Conservation (phyloP, 345 rosid species). For the Eucalyptus tenuipes region DNA sequence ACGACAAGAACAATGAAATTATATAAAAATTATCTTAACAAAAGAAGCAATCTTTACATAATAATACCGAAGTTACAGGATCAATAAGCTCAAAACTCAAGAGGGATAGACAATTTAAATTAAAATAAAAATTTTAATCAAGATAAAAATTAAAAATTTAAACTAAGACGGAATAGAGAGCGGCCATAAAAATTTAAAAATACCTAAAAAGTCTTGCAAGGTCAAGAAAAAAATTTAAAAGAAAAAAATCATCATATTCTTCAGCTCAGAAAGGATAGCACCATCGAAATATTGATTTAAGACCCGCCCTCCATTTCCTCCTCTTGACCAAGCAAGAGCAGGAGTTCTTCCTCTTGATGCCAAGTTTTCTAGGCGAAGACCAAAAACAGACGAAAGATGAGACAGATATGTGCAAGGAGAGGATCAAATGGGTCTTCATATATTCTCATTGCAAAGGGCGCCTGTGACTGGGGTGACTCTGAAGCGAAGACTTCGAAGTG, state of each 20-base stretch:
- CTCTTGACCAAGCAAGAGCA: not conserved
- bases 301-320: not conserved
- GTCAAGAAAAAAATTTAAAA: conserved; percentile 27
- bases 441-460: not conserved
- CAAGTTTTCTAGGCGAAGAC: not conserved
- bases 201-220: conserved; percentile 45
- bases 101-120: conserved; percentile 6
- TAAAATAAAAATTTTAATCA: not conserved
- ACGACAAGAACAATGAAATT: not conserved
- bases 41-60: not conserved
- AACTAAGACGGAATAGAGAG: not conserved
- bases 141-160: not conserved
- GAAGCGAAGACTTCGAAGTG: not conserved
- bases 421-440: not conserved
- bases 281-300: not conserved
- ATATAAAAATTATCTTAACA: not conserved
- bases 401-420: not conserved
- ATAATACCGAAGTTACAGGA: not conserved
- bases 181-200: not conserved
- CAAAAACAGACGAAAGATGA: not conserved
- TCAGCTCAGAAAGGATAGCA: not conserved
- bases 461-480: not conserved
- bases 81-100: conserved; percentile 5
- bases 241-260: not conserved
- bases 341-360: not conserved